These are phyloP conservation scores for Ichthyophonus hoferi DNA, from an alignment of 208 protist genomes.

Conservation along the genomic window DNA sequence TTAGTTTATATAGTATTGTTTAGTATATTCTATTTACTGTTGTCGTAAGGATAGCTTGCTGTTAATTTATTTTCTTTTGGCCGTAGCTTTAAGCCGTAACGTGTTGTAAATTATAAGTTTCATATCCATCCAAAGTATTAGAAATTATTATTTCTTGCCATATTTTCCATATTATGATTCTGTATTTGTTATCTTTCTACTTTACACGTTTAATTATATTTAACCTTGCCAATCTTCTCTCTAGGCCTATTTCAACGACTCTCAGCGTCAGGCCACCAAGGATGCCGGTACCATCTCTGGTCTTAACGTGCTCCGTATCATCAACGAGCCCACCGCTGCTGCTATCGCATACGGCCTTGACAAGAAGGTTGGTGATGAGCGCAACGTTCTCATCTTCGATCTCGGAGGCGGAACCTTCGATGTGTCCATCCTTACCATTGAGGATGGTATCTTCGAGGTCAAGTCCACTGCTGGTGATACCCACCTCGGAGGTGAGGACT, in stretches of 20 bases:
- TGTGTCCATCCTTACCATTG: constrained; percentile 97
- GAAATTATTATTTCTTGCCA: too few species aligned
- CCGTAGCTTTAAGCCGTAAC: too few species aligned
- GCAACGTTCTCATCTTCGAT: constrained; percentile 94
- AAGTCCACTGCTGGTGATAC: constrained; percentile 97
- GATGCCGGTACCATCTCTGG: constrained; percentile 81
- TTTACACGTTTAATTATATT: too few species aligned
- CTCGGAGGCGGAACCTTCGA: constrained; percentile 96
- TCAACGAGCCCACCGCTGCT: constrained; percentile 99
- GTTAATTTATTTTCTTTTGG: too few species aligned
- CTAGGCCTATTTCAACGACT: constrained; percentile 91
- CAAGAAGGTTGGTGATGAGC: constrained; percentile 58
- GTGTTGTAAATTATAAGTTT: too few species aligned
- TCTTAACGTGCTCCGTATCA: constrained; percentile 95
- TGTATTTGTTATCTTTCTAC: too few species aligned
- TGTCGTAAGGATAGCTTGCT: too few species aligned
- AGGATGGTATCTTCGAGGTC: constrained; percentile 97
- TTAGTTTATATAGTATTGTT: too few species aligned
- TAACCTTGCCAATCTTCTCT: too few species aligned
- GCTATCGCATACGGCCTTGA: constrained; percentile 96
- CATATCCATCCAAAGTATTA: too few species aligned
- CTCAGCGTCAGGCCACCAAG: constrained; percentile 83
- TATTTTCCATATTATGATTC: too few species aligned
- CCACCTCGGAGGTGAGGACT: constrained; percentile 98
- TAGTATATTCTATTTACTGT: too few species aligned